These are phyloP conservation scores for Phytophthora pseudosyringae DNA, from an alignment of 352 stramenopile genomes.

Conservation along the genomic window DNA sequence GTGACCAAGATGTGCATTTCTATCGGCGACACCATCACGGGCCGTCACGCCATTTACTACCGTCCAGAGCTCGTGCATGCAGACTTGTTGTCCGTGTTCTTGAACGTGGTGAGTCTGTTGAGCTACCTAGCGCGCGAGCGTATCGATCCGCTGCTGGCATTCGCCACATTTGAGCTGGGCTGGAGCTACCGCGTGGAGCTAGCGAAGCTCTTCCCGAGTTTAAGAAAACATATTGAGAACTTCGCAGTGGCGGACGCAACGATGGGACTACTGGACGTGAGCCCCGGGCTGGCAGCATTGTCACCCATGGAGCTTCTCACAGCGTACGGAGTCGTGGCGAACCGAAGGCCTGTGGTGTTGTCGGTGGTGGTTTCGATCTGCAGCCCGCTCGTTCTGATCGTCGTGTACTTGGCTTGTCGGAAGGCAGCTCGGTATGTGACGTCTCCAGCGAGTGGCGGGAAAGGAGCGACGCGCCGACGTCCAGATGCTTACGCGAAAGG, in stretches of 20 bases:
- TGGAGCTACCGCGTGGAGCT: conserved; percentile 14
- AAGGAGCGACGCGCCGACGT: not conserved
- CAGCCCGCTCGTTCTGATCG: conserved; percentile 20
- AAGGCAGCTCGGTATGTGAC: conserved; percentile 14
- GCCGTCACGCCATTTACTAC: conserved; percentile 25
- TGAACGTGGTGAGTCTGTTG: conserved; percentile 21
- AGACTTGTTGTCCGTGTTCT: conserved; percentile 41
- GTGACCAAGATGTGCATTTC: conserved; percentile 31
- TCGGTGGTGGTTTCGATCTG: conserved; percentile 21
- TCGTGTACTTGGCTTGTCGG: conserved; percentile 14
- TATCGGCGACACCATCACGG: conserved; percentile 11
- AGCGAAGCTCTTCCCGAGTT: conserved; percentile 1
- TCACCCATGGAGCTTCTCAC: conserved; percentile 27
- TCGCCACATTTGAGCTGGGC: conserved; percentile 26
- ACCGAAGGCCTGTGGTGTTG: conserved; percentile 6
- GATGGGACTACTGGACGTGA: conserved; percentile 5
- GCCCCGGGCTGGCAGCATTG: conserved; percentile 7
- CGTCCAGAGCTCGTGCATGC: conserved; percentile 30
- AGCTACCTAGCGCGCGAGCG: conserved; percentile 25
- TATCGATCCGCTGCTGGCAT: conserved; percentile 30
- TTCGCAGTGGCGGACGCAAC: conserved; percentile 7
- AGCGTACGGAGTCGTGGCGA: conserved; percentile 6
- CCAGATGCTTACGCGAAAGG: conserved; percentile 12
- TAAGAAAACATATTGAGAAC: conserved; percentile 5
- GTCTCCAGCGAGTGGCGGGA: not conserved